These are phyloP conservation scores for Penicillium sp. DNA, from an alignment of 2,329 filamentous ascomycete species.

Conservation along the genomic window DNA sequence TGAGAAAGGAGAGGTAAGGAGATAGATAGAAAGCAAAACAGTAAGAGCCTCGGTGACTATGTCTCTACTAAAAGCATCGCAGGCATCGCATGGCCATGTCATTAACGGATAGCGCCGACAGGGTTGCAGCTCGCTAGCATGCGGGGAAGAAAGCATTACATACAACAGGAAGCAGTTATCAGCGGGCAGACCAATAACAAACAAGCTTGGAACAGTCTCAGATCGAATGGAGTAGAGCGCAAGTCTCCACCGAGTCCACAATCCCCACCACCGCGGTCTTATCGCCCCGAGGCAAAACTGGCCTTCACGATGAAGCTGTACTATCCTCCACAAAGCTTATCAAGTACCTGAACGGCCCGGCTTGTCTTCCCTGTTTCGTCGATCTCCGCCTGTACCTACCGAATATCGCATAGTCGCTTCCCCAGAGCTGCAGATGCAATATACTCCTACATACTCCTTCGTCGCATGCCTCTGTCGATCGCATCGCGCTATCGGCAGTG, in stretches of 20 bases:
- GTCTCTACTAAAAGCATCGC: background rate
- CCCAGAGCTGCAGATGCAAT: constrained; percentile 2
- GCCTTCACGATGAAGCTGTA: background rate
- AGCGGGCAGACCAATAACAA: constrained; percentile 1
- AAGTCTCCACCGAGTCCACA: background rate
- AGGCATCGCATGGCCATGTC: constrained; percentile 5
- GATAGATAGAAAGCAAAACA: constrained; percentile 2
- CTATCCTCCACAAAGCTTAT: constrained; percentile 17
- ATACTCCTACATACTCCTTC: too few species aligned
- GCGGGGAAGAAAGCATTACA: constrained; percentile 15
- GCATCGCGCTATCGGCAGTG: constrained; percentile 3
- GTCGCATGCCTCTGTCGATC: background rate
- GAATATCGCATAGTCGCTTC: constrained; percentile 8
- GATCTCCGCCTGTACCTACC: constrained; percentile 24
- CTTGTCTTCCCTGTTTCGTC: constrained; percentile 19
- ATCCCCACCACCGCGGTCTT: background rate
- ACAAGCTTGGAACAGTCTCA: background rate
- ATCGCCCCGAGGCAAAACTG: constrained; percentile 2
- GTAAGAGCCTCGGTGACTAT: background rate
- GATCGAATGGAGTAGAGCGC: background rate
- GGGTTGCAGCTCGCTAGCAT: constrained; percentile 17
- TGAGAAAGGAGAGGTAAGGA: background rate
- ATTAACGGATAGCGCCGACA: constrained; percentile 16
- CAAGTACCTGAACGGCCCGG: constrained; percentile 14
- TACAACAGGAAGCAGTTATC: constrained; percentile 12